phyloP scores from a whole-genome alignment of 441 rosid species.

The Populus trichocarpa region DNA sequence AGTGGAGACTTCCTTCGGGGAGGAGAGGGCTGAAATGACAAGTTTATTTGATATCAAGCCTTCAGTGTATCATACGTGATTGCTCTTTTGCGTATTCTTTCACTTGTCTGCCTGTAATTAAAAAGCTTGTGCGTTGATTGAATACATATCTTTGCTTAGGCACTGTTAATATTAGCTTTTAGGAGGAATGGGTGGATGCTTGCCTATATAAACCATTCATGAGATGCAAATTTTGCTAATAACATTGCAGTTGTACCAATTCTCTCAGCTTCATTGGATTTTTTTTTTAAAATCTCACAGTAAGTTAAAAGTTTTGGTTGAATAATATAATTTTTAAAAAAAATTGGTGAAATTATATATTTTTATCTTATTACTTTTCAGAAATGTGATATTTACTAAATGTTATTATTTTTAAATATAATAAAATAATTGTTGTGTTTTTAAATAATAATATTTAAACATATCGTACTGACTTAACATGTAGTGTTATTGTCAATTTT shows the following conservation, averaged over 20 bases:
- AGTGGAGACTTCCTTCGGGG: conserved; percentile 67
- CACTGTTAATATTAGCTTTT: conserved; percentile 22
- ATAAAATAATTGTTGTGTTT: too few relatives aligned
- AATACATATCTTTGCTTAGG: conserved; percentile 1
- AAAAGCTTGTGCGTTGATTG: neutral
- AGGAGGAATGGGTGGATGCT: neutral
- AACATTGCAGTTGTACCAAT: neutral
- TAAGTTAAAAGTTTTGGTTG: too few relatives aligned
- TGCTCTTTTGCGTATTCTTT: conserved; percentile 18
- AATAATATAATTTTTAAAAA: too few relatives aligned
- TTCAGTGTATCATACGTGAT: conserved; percentile 21
- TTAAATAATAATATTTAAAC: too few relatives aligned
- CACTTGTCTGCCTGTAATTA: conserved; percentile 4
- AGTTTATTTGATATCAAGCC: neutral
- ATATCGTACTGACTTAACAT: too few relatives aligned
- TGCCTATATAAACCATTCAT: neutral
- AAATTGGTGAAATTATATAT: too few relatives aligned
- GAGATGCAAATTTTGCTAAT: neutral
- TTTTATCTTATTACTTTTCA: too few relatives aligned
- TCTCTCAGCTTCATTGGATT: neutral
- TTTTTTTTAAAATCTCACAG: too few relatives aligned
- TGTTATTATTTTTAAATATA: too few relatives aligned
- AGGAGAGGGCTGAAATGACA: conserved; percentile 29
- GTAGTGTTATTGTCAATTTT: too few relatives aligned
- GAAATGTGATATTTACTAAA: too few relatives aligned